Conservation (phyloP, 2,329 filamentous ascomycete genomes). For the Exophiala lecanii-corni region DNA sequence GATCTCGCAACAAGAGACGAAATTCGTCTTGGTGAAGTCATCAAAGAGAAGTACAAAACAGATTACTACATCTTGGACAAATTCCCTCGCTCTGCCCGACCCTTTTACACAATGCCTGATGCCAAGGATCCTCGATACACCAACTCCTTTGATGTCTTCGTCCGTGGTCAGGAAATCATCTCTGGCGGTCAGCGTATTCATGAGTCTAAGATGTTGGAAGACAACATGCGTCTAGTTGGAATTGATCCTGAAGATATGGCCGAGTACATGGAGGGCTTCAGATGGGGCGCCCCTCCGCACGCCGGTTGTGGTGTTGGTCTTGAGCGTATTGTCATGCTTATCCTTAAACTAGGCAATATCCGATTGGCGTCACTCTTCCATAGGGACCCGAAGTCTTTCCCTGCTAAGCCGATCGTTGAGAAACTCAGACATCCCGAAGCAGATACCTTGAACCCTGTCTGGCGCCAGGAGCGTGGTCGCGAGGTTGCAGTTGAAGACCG, state of each 20-base stretch:
- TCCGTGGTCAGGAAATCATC: constrained; percentile 87
- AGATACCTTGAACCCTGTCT: constrained; percentile 69
- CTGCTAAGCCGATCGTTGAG: constrained; percentile 57
- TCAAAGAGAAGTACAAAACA: constrained; percentile 80
- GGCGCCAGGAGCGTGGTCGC: constrained; percentile 47
- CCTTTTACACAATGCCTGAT: constrained; percentile 89
- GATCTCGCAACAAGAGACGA: constrained; percentile 83
- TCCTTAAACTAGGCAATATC: constrained; percentile 84
- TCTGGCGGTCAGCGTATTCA: constrained; percentile 93
- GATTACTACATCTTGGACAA: constrained; percentile 95
- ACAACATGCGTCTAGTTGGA: constrained; percentile 70
- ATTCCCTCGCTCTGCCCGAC: constrained; percentile 76
- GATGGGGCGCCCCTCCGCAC: constrained; percentile 82
- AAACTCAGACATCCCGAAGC: constrained; percentile 80
- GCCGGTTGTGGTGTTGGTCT: constrained; percentile 86
- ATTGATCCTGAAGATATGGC: constrained; percentile 80
- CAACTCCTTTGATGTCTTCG: constrained; percentile 93
- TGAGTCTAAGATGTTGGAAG: constrained; percentile 66
- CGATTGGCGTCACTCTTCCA: constrained; percentile 82
- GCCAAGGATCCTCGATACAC: constrained; percentile 67
- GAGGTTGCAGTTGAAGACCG: constrained; percentile 39
- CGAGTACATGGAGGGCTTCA: constrained; percentile 83
- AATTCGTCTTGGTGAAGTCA: constrained; percentile 75
- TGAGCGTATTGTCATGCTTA: constrained; percentile 80
- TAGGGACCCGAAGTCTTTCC: constrained; percentile 82